Evolutionary conservation across 1,284 basidiomycete species (phyloP).

Genomic region (Wolfiporia cocos): DNA sequence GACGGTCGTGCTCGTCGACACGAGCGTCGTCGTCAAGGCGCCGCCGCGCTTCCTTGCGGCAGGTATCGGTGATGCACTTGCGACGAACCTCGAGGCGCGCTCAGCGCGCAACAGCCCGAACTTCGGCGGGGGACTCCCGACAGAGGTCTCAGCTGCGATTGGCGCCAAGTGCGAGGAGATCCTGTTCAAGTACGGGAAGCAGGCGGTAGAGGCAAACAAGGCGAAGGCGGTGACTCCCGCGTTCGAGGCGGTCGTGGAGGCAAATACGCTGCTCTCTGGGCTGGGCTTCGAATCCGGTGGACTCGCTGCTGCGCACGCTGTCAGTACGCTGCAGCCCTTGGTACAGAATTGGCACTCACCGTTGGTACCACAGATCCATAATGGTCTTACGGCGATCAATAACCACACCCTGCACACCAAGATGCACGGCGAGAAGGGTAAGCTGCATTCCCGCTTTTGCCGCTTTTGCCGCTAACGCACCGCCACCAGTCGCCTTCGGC

Average conservation of each 20-base stretch:
- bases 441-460: background rate
- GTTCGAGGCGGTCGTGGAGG: constrained; percentile 30
- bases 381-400: constrained; percentile 28
- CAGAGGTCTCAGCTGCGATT: constrained; percentile 26
- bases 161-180: constrained; percentile 31
- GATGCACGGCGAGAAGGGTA: constrained; percentile 30
- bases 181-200: constrained; percentile 28
- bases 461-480: background rate
- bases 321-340: constrained; percentile 8
- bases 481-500: constrained; percentile 25
- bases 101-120: constrained; percentile 23
- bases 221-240: constrained; percentile 27
- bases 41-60: constrained; percentile 28
- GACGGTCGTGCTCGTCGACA: constrained; percentile 29
- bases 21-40: constrained; percentile 26
- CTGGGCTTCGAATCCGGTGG: constrained; percentile 31
- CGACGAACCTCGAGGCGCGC: constrained; percentile 30
- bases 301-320: constrained; percentile 29
- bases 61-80: constrained; percentile 30
- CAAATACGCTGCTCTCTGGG: constrained; percentile 29
- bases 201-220: constrained; percentile 30
- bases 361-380: no score
- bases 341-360: no score
- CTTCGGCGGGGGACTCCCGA: constrained; percentile 28
- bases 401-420: constrained; percentile 23